These are phyloP conservation scores for Suhomyces kilbournensis DNA, from an alignment of 805 yeast genomes.

Conservation along the genomic window DNA sequence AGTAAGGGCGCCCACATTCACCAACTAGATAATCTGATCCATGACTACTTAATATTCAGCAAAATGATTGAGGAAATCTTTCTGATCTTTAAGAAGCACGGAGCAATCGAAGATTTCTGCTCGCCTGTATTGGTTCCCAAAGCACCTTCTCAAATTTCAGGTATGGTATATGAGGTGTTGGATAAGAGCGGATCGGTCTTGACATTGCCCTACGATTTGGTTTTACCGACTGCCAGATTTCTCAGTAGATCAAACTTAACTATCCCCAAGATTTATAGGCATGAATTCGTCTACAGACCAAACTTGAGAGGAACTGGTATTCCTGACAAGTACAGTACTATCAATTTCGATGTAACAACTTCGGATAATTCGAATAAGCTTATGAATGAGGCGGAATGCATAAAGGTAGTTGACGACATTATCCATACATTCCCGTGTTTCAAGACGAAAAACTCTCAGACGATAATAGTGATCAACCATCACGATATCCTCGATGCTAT, in stretches of 20 bases:
- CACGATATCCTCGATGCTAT: slow-evolving; percentile 73
- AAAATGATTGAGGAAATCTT: slow-evolving; percentile 60
- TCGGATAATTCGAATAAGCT: slow-evolving; percentile 43
- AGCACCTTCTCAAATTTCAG: slow-evolving; percentile 61
- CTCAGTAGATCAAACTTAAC: slow-evolving; percentile 59
- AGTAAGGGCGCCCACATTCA: slow-evolving; percentile 23
- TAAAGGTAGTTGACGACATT: slow-evolving; percentile 78
- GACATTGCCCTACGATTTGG: slow-evolving; percentile 85
- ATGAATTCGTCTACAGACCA: slow-evolving; percentile 81
- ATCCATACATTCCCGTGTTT: slow-evolving; percentile 65
- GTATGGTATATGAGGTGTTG: slow-evolving; percentile 71
- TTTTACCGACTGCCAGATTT: slow-evolving; percentile 84
- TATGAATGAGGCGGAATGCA: slow-evolving; percentile 81
- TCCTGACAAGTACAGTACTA: slow-evolving; percentile 74
- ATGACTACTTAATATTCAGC: slow-evolving; percentile 55
- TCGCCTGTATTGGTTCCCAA: slow-evolving; percentile 73
- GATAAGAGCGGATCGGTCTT: slow-evolving; percentile 86
- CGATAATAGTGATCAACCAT: slow-evolving; percentile 71
- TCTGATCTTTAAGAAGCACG: slow-evolving; percentile 72
- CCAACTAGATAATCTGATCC: slow-evolving; percentile 24
- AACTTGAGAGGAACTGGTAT: slow-evolving; percentile 54
- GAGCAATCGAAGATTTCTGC: slow-evolving; percentile 76
- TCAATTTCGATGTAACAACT: slow-evolving; percentile 80
- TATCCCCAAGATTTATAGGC: slow-evolving; percentile 63
- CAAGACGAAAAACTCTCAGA: slow-evolving; percentile 44